These are phyloP conservation scores for Ophidiomyces ophidiicola DNA, from an alignment of 2,329 filamentous ascomycete species.

Conservation along the genomic window DNA sequence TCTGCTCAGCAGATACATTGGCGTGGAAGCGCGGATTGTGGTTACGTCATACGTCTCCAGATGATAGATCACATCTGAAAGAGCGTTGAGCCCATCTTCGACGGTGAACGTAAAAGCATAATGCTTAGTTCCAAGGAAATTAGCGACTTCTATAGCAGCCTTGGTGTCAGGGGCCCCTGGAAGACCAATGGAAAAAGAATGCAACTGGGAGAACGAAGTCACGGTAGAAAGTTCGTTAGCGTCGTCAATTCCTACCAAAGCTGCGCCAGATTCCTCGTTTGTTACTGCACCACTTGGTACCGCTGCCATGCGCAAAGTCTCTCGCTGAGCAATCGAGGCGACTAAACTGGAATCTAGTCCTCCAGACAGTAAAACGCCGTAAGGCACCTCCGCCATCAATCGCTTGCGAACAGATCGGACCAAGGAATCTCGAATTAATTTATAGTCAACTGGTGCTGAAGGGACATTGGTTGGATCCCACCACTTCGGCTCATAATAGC, in stretches of 20 bases:
- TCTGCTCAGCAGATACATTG: slow-evolving; percentile 93
- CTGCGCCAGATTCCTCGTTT: slow-evolving; percentile 31
- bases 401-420: slow-evolving; percentile 91
- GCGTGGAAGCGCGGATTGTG: slow-evolving; percentile 93
- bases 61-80: slow-evolving; percentile 96
- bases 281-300: slow-evolving; percentile 40
- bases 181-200: slow-evolving; percentile 97
- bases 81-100: slow-evolving; percentile 89
- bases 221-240: slow-evolving; percentile 79
- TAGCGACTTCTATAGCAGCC: slow-evolving; percentile 83
- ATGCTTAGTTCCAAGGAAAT: slow-evolving; percentile 95
- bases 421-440: slow-evolving; percentile 64
- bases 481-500: slow-evolving; percentile 89
- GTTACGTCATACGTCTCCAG: slow-evolving; percentile 97
- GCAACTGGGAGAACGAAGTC: slow-evolving; percentile 84
- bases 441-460: slow-evolving; percentile 68
- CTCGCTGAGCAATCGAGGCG: slow-evolving; percentile 86
- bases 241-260: slow-evolving; percentile 84
- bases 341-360: slow-evolving; percentile 93
- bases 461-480: slow-evolving; percentile 74
- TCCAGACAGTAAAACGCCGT: slow-evolving; percentile 88
- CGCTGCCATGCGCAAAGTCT: slow-evolving; percentile 64
- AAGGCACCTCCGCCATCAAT: slow-evolving; percentile 97
- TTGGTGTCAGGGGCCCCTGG: slow-evolving; percentile 84
- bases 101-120: slow-evolving; percentile 98